phyloP scores from a whole-genome alignment of 305 asterid genomes.

The Fraxinus platypoda region DNA sequence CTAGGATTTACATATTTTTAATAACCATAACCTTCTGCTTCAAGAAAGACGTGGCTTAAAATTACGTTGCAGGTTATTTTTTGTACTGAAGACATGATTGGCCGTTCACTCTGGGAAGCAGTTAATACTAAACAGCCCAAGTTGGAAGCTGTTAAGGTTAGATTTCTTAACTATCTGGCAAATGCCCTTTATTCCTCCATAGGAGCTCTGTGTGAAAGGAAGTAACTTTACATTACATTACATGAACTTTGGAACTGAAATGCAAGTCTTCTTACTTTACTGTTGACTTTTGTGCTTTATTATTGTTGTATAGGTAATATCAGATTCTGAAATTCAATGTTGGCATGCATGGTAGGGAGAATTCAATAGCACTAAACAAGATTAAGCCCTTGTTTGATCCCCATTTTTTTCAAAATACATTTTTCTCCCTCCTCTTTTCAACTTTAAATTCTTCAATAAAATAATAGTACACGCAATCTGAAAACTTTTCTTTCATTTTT shows the following conservation, averaged over 20 bases:
- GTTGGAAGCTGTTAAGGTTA: constrained; percentile 59
- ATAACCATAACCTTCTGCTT: neutral
- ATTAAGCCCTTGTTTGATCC: neutral
- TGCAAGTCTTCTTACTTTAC: neutral
- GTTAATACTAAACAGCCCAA: constrained; percentile 67
- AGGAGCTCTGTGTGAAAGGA: neutral
- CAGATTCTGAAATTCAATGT: neutral
- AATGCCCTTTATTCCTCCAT: neutral
- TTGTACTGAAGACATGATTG: constrained; percentile 85
- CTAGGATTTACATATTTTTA: neutral
- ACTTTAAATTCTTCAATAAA: no score
- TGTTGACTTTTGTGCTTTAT: neutral
- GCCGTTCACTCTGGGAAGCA: constrained; percentile 82
- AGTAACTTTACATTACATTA: neutral
- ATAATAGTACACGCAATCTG: no score
- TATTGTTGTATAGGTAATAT: neutral
- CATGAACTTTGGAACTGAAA: neutral
- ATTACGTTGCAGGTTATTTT: constrained; percentile 54
- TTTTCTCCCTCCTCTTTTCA: no score
- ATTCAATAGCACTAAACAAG: neutral
- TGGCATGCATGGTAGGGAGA: neutral
- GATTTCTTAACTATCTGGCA: neutral
- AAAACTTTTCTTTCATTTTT: no score
- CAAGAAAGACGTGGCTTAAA: neutral
- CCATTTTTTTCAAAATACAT: no score